These are phyloP conservation scores for Tripterygium wilfordii DNA, from an alignment of 177 flowering plant species.

Conservation along the genomic window DNA sequence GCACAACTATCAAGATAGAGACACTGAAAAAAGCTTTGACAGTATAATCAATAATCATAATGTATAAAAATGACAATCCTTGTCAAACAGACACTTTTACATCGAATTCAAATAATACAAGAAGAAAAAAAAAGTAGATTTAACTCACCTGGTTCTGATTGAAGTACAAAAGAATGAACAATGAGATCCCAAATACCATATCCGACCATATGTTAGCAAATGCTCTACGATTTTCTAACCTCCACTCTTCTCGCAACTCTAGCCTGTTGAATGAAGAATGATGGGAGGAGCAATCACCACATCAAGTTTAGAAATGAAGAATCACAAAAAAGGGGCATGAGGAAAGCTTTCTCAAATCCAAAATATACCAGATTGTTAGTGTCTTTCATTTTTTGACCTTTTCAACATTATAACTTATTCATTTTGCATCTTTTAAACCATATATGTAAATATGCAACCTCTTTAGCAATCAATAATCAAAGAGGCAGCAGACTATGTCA, in stretches of 20 bases:
- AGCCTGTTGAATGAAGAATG: constrained; percentile 44
- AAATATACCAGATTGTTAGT: not conserved
- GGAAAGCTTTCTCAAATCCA: not conserved
- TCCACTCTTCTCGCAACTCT: constrained; percentile 86
- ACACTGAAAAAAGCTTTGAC: too few relatives aligned
- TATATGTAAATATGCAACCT: too few relatives aligned
- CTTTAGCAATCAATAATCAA: too few relatives aligned
- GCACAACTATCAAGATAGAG: too few relatives aligned
- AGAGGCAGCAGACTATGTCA: too few relatives aligned
- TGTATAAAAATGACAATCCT: too few relatives aligned
- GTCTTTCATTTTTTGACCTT: too few relatives aligned
- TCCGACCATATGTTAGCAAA: constrained; percentile 98
- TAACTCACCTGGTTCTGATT: constrained; percentile 78
- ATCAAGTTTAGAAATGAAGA: constrained; percentile 1
- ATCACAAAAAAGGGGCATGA: not conserved
- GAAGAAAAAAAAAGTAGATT: not conserved
- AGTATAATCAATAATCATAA: too few relatives aligned
- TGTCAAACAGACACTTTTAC: too few relatives aligned
- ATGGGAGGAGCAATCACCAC: not conserved
- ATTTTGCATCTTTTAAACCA: too few relatives aligned
- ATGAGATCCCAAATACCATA: constrained; percentile 73
- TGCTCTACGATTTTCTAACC: constrained; percentile 77
- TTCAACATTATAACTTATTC: too few relatives aligned
- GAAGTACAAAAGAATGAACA: constrained; percentile 81
- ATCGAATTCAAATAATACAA: too few relatives aligned